Base-by-base conservation (phyloP, 202 grass and related monocot genomes). In the Musa balbisiana region DNA sequence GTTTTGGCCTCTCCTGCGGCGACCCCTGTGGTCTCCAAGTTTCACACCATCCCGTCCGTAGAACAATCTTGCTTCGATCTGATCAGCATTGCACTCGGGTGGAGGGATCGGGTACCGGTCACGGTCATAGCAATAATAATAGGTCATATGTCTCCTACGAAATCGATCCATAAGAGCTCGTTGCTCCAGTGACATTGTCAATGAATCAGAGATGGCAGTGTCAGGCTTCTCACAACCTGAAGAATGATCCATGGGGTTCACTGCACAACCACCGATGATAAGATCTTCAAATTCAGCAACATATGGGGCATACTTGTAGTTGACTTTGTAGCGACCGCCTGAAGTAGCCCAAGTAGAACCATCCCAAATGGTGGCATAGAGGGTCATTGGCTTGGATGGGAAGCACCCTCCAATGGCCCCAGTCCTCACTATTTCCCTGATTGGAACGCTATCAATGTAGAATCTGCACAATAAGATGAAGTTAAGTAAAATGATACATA, bases 331-430 rank as follows among this genome's bases (percentile, higher is more conserved):
- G 10, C 93, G 84, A 53, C 93, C 93, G 26, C 93, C 93, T 4
- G 87, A 87, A 53, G 90, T 97, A 51, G 93, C 93, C 93, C 93
- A 97, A 53, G 78, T 69, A 11, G 93, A 97, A 67, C 93, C 93
- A 84, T 97, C 93, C 93, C 93, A 97, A 77, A 97, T 97, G 60
- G 93, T 97, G 52, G 88, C 87, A 76, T 97, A 97, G 27, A 97
- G 86, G 10, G 93, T 81, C 90, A 97, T 97, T 3, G 93, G 93
- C 81, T 93, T 97, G 75, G 93, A 89, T 33, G 90, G 93, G 82
- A 93, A 97, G 62, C 80, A 78, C 27, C 82, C 80, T 71, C 86
- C 90, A 84, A 97, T 97, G 1, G 82, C 52, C 75, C 83, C 80
- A 76, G 51, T 89, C 66, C 85, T 80, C 73, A 69, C 83, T 76